A percentile compares a stretch with the other conserved stretches of the same genome.
These are phyloP conservation scores for Actinomortierella ambigua DNA, from an alignment of 371 early-diverging fungal species.

Conservation along the genomic window DNA sequence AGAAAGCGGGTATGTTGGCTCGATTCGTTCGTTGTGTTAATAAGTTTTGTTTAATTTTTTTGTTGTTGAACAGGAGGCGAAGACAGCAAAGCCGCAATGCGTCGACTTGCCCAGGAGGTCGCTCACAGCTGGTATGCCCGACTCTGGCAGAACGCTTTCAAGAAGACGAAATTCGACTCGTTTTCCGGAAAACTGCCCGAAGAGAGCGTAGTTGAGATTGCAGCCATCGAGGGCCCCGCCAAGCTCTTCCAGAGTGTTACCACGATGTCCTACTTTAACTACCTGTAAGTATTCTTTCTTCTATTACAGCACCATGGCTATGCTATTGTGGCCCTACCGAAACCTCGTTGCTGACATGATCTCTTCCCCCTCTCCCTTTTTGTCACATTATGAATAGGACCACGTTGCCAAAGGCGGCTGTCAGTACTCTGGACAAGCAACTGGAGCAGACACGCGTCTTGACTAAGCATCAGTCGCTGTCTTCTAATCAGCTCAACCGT, in stretches of 20 bases:
- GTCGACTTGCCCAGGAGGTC: constrained; percentile 47
- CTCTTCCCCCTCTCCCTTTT: neutral
- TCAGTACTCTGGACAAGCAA: constrained; percentile 42
- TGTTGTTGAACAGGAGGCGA: constrained; percentile 19
- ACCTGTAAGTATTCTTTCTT: constrained; percentile 47
- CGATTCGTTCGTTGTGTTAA: neutral
- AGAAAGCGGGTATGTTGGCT: too few species aligned
- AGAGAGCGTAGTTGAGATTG: constrained; percentile 41
- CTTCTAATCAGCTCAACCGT: constrained; percentile 35
- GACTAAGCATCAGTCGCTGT: constrained; percentile 36
- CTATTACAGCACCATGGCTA: neutral
- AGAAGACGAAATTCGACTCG: constrained; percentile 38
- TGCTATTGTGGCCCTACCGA: too few species aligned
- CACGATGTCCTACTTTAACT: constrained; percentile 59
- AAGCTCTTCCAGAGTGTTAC: constrained; percentile 64
- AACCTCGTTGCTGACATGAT: constrained; percentile 35
- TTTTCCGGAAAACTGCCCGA: constrained; percentile 32
- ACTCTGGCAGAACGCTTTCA: constrained; percentile 50
- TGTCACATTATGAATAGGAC: constrained; percentile 13
- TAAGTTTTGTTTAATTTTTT: neutral
- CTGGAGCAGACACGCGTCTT: constrained; percentile 40
- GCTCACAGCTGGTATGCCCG: constrained; percentile 52
- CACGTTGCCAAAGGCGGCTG: constrained; percentile 39
- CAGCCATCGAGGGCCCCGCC: constrained; percentile 57
- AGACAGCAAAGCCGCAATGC: constrained; percentile 31